Evolutionary conservation across 306 rosid species (phyloP).

Genomic region (Citrullus mucosospermus): DNA sequence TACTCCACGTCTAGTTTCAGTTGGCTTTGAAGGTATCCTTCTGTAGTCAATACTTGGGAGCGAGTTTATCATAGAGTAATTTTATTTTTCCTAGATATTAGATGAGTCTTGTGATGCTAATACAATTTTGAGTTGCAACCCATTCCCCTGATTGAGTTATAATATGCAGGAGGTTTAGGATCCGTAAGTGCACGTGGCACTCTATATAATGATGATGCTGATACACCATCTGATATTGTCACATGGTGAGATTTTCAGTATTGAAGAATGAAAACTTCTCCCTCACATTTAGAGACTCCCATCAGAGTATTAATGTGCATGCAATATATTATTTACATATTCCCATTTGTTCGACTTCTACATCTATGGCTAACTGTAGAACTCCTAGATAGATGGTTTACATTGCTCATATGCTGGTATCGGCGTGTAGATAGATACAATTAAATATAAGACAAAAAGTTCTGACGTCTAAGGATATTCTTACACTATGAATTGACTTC

Average conservation of each 20-base stretch:
- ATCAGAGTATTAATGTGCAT: not conserved
- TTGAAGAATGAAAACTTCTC: not conserved
- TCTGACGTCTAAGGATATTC: not conserved
- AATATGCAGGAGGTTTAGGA: conserved; percentile 67
- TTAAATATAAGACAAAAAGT: not conserved
- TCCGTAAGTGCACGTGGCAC: conserved; percentile 72
- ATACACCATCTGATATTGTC: conserved; percentile 29
- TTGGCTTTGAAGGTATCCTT: conserved; percentile 65
- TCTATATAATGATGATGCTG: conserved; percentile 36
- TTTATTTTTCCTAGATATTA: not conserved
- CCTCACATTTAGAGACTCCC: not conserved
- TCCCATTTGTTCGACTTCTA: not conserved
- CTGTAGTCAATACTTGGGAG: not conserved
- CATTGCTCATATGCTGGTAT: not conserved
- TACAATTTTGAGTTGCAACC: not conserved
- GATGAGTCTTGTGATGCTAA: not conserved
- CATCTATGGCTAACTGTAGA: not conserved
- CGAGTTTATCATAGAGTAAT: not conserved
- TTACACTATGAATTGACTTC: not conserved
- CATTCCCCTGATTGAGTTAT: conserved; percentile 1
- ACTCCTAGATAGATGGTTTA: not conserved
- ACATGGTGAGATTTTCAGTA: conserved; percentile 55
- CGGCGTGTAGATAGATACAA: not conserved
- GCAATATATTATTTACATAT: not conserved
- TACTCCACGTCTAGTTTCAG: conserved; percentile 77